Evolutionary conservation across 1,284 basidiomycete genomes (phyloP), one percentile per base, ranked within the genome.

Genomic region (Grifola frondosa): DNA sequence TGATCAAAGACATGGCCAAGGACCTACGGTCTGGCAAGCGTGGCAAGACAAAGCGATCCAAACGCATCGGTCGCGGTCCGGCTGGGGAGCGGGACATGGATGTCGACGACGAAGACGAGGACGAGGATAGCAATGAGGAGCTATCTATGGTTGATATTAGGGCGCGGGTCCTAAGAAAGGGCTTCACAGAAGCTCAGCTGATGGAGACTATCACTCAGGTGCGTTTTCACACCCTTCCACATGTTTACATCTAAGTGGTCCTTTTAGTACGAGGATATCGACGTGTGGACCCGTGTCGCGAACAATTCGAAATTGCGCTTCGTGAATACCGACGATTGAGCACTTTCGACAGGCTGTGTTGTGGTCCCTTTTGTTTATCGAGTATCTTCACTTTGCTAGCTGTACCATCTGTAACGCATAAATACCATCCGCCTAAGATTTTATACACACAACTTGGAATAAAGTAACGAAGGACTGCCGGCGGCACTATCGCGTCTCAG

Each of bases 101-200:
- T 24, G 65, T 70, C 34, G 74, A 73, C 13, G 67, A 66, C 7
- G n/a, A n/a, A n/a, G 70, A 72, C 5, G 68, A 70, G 5, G 79
- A 79, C 19, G 78, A 80, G 9, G 78, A 83, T 13, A 74, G 79
- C 9, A 80, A 81, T 16, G 82, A 81, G 24, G 84, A 88, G 54
- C 61, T 91, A 47, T 78, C 80, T 6, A 81, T 97, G 74, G 76
- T 89, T 30, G 91, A 96, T 52, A 80, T 97, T 46, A 80, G 94
- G 33, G 81, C 84, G 37, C 80, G 92, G 22, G 85, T 96, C 10
- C 68, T 95, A 37, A 84, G 84, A 34, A 84, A 83, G 58, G 93
- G 94, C 6, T 96, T 88, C 67, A 97, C 91, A 10, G 95, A 98
- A 64, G 81, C 78, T 6, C 87, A 93, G 64, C 73, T 98, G 23